These are phyloP conservation scores for Penicillium oxalicum DNA, from an alignment of 2,329 filamentous ascomycete genomes.

Conservation along the genomic window DNA sequence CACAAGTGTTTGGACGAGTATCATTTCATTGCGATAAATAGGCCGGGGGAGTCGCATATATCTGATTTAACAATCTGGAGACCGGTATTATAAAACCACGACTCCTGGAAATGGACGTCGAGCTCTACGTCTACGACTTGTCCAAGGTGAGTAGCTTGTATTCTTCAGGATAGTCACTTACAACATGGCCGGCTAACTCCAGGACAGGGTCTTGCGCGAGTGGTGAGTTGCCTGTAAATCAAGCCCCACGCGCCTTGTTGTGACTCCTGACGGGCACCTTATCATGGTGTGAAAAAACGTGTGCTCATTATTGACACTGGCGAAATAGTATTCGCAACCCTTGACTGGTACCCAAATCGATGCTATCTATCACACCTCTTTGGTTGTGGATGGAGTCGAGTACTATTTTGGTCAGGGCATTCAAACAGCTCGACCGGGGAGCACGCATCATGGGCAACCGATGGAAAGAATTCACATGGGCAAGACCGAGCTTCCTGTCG, in stretches of 20 bases:
- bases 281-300: too few relatives aligned
- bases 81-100: neutral
- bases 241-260: too few relatives aligned
- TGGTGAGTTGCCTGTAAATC: slow-evolving; percentile 29
- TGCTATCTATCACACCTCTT: slow-evolving; percentile 90
- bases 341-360: slow-evolving; percentile 69
- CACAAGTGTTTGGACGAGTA: too few relatives aligned
- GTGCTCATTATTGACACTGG: neutral
- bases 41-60: too few relatives aligned
- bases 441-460: slow-evolving; percentile 79
- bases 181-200: slow-evolving; percentile 14
- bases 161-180: too few relatives aligned
- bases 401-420: slow-evolving; percentile 89
- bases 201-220: slow-evolving; percentile 49
- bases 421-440: slow-evolving; percentile 71
- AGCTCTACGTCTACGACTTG: slow-evolving; percentile 73
- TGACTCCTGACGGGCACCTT: too few relatives aligned
- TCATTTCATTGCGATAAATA: too few relatives aligned
- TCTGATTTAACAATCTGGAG: too few relatives aligned
- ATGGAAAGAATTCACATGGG: slow-evolving; percentile 72
- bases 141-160: slow-evolving; percentile 44
- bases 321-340: slow-evolving; percentile 47
- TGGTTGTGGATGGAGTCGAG: slow-evolving; percentile 77
- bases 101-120: slow-evolving; percentile 58
- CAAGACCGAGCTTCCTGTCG: slow-evolving; percentile 68